Evolutionary conservation across 805 yeast species (phyloP).

Genomic region (Wickerhamomyces bovis): DNA sequence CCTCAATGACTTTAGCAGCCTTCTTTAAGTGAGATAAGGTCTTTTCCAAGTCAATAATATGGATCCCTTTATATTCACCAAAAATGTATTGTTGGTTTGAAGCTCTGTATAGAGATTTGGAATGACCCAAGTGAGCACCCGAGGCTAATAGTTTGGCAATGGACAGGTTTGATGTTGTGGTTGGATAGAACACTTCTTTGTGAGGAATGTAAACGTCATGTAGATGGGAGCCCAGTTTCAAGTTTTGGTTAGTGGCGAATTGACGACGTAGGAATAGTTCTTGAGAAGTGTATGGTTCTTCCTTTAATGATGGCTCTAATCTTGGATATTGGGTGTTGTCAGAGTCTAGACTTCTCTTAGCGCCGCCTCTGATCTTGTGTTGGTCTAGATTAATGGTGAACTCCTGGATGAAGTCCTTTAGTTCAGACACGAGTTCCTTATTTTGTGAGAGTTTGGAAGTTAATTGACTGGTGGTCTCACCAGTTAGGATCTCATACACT

Average conservation of each 20-base stretch:
- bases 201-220: conserved; percentile 64
- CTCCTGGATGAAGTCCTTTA: conserved; percentile 16
- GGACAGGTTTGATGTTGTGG: conserved; percentile 49
- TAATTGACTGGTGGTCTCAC: conserved; percentile 14
- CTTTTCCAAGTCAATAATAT: conserved; percentile 83
- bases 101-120: conserved; percentile 72
- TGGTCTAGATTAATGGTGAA: conserved; percentile 14
- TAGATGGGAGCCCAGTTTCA: conserved; percentile 58
- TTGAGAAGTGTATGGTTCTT: conserved; percentile 66
- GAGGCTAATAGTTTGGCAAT: conserved; percentile 76
- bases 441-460: conserved; percentile 16
- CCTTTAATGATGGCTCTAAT: conserved; percentile 52
- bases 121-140: conserved; percentile 92
- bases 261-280: conserved; percentile 73
- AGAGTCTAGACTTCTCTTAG: conserved; percentile 1
- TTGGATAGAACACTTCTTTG: conserved; percentile 56
- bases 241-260: conserved; percentile 49
- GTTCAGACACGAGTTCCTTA: conserved; percentile 15
- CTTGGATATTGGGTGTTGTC: conserved; percentile 43
- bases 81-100: conserved; percentile 80
- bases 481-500: conserved; percentile 18
- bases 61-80: conserved; percentile 88
- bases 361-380: conserved; percentile 11
- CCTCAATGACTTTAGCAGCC: conserved; percentile 81
- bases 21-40: conserved; percentile 70